Conservation (phyloP, 306 rosid species). For the Dalbergia cultrata region DNA sequence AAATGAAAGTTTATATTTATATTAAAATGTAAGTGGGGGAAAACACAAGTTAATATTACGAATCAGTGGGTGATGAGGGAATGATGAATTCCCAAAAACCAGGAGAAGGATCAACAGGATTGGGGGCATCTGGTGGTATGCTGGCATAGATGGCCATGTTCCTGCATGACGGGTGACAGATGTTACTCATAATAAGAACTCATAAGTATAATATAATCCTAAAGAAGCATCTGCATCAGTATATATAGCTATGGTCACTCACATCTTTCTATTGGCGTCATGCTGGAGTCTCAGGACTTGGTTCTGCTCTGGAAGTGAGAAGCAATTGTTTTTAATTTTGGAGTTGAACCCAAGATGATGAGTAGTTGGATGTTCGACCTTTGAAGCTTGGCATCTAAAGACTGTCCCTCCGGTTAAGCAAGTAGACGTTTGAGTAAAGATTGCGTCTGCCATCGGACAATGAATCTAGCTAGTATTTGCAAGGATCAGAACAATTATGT, state of each 20-base stretch:
- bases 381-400: slow-evolving; percentile 36
- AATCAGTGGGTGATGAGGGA: not conserved
- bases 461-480: not conserved
- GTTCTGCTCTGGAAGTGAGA: slow-evolving; percentile 23
- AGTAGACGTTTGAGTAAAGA: slow-evolving; percentile 16
- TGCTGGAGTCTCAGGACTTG: not conserved
- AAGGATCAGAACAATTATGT: not conserved
- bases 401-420: slow-evolving; percentile 7
- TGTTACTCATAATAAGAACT: not conserved
- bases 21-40: not conserved
- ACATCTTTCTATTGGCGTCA: slow-evolving; percentile 44
- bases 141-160: slow-evolving; percentile 46
- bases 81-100: slow-evolving; percentile 24
- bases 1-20: not conserved
- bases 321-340: slow-evolving; percentile 23
- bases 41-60: not conserved
- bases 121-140: slow-evolving; percentile 44
- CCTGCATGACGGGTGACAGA: slow-evolving; percentile 40
- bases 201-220: not conserved
- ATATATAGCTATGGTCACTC: not conserved
- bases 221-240: no score
- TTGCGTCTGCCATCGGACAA: slow-evolving; percentile 26
- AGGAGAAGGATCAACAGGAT: slow-evolving; percentile 38
- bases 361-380: slow-evolving; percentile 1
- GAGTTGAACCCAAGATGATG: slow-evolving; percentile 35